These are phyloP conservation scores for Ogataea henricii DNA, from an alignment of 805 yeast species.

Conservation along the genomic window DNA sequence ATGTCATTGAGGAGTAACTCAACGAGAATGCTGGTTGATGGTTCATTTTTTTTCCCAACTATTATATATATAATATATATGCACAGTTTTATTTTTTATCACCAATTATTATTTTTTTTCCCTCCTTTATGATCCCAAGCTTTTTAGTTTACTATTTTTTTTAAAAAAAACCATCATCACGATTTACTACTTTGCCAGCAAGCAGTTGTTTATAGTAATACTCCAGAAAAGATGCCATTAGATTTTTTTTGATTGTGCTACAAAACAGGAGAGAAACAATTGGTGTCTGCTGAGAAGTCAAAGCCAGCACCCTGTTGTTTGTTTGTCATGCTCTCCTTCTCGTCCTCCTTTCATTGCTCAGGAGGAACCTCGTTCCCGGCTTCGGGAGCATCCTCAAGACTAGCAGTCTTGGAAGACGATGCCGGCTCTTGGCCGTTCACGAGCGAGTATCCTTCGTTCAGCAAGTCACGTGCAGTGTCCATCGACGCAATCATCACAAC, in stretches of 20 bases:
- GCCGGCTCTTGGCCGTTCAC: constrained; percentile 14
- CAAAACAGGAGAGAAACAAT: neutral
- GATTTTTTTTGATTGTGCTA: neutral
- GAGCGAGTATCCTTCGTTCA: constrained; percentile 22
- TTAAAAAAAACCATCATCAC: neutral
- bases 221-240: neutral
- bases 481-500: constrained; percentile 35
- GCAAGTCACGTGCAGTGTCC: constrained; percentile 32
- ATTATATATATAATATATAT: neutral
- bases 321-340: neutral
- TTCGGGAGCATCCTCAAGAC: neutral
- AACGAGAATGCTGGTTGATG: constrained; percentile 2
- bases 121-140: neutral
- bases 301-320: constrained; percentile 7
- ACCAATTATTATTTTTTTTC: neutral
- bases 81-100: neutral
- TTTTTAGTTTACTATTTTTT: constrained; percentile 1
- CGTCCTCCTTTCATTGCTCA: constrained; percentile 4
- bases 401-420: neutral
- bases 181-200: neutral
- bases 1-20: constrained; percentile 10
- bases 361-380: constrained; percentile 12
- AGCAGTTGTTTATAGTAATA: no score
- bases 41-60: neutral
- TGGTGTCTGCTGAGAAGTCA: constrained; percentile 17